Conservation (phyloP, 75 land plant species). For the Azolla pinnata region DNA sequence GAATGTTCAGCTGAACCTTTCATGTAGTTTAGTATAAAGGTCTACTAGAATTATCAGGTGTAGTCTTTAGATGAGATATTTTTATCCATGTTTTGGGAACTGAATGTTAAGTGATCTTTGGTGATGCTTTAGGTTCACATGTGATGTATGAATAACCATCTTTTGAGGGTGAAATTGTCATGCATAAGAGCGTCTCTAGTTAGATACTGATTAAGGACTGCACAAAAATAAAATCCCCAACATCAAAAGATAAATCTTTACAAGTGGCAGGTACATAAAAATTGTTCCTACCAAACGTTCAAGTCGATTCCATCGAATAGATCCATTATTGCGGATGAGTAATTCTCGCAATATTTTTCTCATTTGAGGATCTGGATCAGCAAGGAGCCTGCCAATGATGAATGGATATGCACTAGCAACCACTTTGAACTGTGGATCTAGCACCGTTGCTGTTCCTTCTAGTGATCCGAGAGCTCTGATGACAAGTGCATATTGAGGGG, state of each 20-base stretch:
- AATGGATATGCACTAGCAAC: constrained; percentile 93
- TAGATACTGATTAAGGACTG: not conserved
- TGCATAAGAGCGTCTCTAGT: not conserved
- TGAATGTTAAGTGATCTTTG: not conserved
- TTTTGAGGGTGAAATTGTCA: not conserved
- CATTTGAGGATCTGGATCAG: constrained; percentile 90
- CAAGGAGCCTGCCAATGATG: constrained; percentile 86
- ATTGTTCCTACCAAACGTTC: constrained; percentile 58
- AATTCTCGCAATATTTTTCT: constrained; percentile 79
- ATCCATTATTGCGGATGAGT: constrained; percentile 77
- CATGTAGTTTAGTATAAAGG: too few species aligned
- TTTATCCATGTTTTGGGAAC: not conserved
- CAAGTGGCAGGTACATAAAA: not conserved
- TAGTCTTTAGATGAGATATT: not conserved
- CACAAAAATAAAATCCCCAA: not conserved
- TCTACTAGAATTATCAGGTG: too few species aligned
- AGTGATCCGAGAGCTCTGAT: constrained; percentile 90
- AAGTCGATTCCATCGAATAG: constrained; percentile 88
- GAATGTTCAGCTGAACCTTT: too few species aligned
- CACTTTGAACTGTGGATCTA: constrained; percentile 91
- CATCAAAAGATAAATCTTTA: not conserved
- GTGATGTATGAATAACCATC: not conserved
- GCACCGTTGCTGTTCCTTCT: constrained; percentile 91
- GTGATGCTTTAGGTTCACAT: not conserved
- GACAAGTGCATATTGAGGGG: constrained; percentile 93